Percentiles rank a stretch among this genome's conserved stretches.
These are phyloP conservation scores for Lactarius psammicola DNA, from an alignment of 768 basidiomycete genomes.

Conservation along the genomic window DNA sequence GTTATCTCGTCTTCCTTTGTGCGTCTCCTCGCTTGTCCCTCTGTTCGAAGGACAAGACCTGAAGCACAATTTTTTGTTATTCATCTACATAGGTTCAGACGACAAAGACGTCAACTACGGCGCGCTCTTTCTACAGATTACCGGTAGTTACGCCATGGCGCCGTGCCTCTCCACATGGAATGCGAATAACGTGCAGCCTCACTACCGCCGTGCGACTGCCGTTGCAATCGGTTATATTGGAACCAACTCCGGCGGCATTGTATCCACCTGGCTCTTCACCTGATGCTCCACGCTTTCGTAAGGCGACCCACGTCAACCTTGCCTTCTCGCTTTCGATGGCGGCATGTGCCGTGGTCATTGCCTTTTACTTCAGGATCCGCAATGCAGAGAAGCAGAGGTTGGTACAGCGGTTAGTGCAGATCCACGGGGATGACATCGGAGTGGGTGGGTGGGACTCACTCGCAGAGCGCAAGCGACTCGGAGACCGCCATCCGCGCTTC, in stretches of 20 bases:
- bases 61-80: background rate
- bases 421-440: constrained; percentile 9
- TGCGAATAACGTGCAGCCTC: constrained; percentile 37
- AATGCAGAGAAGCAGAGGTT: constrained; percentile 20
- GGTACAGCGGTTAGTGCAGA: constrained; percentile 9
- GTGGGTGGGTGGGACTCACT: constrained; percentile 24
- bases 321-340: constrained; percentile 18
- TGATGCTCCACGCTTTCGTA: constrained; percentile 25
- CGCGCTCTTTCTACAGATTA: constrained; percentile 35
- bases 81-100: constrained; percentile 20
- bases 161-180: constrained; percentile 33
- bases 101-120: constrained; percentile 31
- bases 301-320: constrained; percentile 25
- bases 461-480: constrained; percentile 21
- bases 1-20: constrained; percentile 29
- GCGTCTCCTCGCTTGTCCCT: background rate
- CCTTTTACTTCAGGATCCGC: constrained; percentile 14
- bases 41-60: background rate
- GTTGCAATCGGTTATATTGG: constrained; percentile 32
- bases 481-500: constrained; percentile 28
- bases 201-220: constrained; percentile 35
- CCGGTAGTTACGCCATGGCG: constrained; percentile 33
- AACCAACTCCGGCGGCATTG: constrained; percentile 27
- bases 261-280: constrained; percentile 24
- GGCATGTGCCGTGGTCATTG: background rate